phyloP scores from a whole-genome alignment of 1,284 basidiomycete species.

The Pseudozyma thailandica region DNA sequence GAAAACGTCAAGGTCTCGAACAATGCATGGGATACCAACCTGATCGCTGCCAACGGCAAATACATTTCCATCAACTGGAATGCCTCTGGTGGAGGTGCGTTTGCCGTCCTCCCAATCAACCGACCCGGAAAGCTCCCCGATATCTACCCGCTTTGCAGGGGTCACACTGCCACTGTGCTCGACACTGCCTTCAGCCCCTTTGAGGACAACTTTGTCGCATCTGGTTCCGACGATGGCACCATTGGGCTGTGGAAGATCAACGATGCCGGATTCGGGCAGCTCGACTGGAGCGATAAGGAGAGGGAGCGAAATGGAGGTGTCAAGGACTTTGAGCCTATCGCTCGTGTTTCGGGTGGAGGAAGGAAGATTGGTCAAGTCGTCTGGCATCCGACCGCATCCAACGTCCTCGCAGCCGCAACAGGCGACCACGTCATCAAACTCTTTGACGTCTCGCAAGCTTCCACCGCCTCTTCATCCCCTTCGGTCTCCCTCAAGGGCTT shows the following conservation, averaged over 20 bases:
- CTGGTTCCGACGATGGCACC: conserved; percentile 92
- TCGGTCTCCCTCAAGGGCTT: conserved; percentile 78
- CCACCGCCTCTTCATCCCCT: conserved; percentile 64
- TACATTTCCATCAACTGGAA: conserved; percentile 95
- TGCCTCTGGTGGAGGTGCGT: conserved; percentile 91
- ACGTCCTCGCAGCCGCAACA: conserved; percentile 86
- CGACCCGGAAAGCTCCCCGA: conserved; percentile 80
- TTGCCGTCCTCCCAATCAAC: conserved; percentile 83
- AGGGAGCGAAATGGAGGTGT: conserved; percentile 70
- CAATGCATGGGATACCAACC: conserved; percentile 90
- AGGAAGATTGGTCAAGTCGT: conserved; percentile 92
- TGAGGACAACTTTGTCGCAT: conserved; percentile 88
- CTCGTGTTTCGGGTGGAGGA: conserved; percentile 70
- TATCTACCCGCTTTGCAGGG: conserved; percentile 88
- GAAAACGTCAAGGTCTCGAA: conserved; percentile 83
- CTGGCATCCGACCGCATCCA: conserved; percentile 90
- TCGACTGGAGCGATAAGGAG: conserved; percentile 63
- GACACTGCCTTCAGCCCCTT: conserved; percentile 98
- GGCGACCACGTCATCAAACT: conserved; percentile 90
- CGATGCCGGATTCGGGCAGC: conserved; percentile 73
- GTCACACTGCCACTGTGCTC: conserved; percentile 82
- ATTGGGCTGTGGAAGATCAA: conserved; percentile 88
- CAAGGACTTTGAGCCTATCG: conserved; percentile 81
- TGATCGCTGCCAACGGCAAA: conserved; percentile 77
- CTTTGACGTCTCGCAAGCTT: conserved; percentile 76